Evolutionary conservation across 1,284 basidiomycete species (phyloP).

Genomic region (Vanrija humicola): DNA sequence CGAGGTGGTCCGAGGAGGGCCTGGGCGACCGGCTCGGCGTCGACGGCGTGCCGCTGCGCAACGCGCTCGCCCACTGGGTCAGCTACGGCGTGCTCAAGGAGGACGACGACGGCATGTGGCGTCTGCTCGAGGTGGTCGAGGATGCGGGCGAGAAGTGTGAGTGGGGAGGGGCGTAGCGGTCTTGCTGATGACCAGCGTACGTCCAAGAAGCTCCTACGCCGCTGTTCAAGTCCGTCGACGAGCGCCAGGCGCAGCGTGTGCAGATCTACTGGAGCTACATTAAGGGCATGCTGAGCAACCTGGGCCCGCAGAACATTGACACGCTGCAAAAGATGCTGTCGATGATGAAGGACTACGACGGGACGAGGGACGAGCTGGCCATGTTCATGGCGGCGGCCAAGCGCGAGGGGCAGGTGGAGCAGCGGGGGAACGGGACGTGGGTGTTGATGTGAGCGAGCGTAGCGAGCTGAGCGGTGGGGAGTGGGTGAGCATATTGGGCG

Average conservation of each 20-base stretch:
- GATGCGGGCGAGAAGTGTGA: slow-evolving; percentile 28
- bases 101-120: slow-evolving; percentile 8
- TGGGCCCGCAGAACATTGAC: slow-evolving; percentile 66
- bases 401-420: slow-evolving; percentile 66
- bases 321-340: slow-evolving; percentile 76
- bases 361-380: slow-evolving; percentile 67
- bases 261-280: slow-evolving; percentile 79
- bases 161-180: not conserved
- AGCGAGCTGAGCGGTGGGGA: too few relatives aligned
- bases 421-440: slow-evolving; percentile 68
- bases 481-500: too few relatives aligned
- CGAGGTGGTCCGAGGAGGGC: slow-evolving; percentile 54
- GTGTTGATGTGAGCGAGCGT: slow-evolving; percentile 22
- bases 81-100: slow-evolving; percentile 70
- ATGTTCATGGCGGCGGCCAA: slow-evolving; percentile 72
- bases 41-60: slow-evolving; percentile 61
- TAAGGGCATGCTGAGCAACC: slow-evolving; percentile 77
- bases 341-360: slow-evolving; percentile 72
- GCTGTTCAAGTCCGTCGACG: slow-evolving; percentile 2
- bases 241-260: not conserved
- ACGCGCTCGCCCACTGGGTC: slow-evolving; percentile 76
- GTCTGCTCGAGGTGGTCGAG: slow-evolving; percentile 9
- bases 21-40: slow-evolving; percentile 63
- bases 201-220: not conserved
- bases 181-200: not conserved